These are phyloP conservation scores for Madurella fahalii DNA, from an alignment of 2,329 filamentous ascomycete genomes.

Conservation along the genomic window DNA sequence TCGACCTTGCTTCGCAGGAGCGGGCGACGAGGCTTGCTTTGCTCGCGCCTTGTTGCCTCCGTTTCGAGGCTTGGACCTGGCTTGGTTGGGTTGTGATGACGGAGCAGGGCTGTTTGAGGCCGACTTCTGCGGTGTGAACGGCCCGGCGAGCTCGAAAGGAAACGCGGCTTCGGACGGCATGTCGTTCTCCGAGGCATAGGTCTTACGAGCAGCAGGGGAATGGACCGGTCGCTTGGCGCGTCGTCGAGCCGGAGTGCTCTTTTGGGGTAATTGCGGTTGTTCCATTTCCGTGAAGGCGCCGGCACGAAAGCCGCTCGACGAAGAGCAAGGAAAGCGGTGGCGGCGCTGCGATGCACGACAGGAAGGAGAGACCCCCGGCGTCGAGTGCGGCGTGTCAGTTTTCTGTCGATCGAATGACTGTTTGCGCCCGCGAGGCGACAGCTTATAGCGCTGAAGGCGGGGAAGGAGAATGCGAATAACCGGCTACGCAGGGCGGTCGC, in stretches of 20 bases:
- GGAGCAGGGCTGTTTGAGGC: conserved; percentile 35
- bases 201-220: conserved; percentile 43
- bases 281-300: conserved; percentile 14
- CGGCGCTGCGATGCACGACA: not conserved
- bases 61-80: conserved; percentile 32
- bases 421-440: conserved; percentile 2
- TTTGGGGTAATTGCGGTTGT: conserved; percentile 27
- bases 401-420: conserved; percentile 1
- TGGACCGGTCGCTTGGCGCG: conserved; percentile 36
- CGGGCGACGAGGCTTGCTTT: conserved; percentile 40
- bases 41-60: conserved; percentile 26
- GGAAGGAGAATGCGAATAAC: conserved; percentile 10
- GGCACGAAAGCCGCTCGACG: not conserved
- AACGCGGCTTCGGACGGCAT: conserved; percentile 34
- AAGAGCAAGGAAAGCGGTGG: not conserved
- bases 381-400: conserved; percentile 1
- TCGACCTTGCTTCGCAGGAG: conserved; percentile 37
- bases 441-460: conserved; percentile 3
- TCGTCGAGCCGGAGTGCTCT: conserved; percentile 39
- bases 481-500: conserved; percentile 8
- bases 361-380: conserved; percentile 4
- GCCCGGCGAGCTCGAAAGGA: conserved; percentile 33
- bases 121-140: conserved; percentile 46
- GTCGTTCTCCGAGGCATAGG: conserved; percentile 59
- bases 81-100: conserved; percentile 29